These are phyloP conservation scores for Podospora pseudocomata DNA, from an alignment of 495 filamentous ascomycete species.

Conservation along the genomic window DNA sequence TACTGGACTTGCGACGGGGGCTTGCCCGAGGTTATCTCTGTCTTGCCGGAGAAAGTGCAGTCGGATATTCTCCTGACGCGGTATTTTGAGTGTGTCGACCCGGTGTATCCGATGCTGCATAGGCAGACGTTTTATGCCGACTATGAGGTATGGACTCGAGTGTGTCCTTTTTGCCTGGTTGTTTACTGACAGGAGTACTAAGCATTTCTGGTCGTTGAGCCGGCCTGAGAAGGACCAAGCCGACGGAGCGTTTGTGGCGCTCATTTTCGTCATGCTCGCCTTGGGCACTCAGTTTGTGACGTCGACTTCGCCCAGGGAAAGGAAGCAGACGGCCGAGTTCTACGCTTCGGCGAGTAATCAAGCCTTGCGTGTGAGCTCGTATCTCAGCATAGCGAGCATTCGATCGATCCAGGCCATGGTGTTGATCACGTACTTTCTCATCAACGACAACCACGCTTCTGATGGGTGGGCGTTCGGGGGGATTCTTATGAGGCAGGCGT, in stretches of 20 bases:
- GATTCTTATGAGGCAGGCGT: constrained; percentile 65
- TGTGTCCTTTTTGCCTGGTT: neutral
- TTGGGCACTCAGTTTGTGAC: constrained; percentile 69
- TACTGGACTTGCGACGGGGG: constrained; percentile 75
- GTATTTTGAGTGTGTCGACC: constrained; percentile 72
- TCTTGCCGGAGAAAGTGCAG: constrained; percentile 66
- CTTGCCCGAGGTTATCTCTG: constrained; percentile 63
- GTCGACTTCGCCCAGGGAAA: constrained; percentile 50
- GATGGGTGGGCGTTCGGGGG: constrained; percentile 75
- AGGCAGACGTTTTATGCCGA: constrained; percentile 63
- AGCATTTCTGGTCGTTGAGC: constrained; percentile 58
- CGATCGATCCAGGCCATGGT: constrained; percentile 72
- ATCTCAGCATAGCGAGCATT: constrained; percentile 62
- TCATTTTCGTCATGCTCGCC: constrained; percentile 67
- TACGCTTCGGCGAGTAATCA: constrained; percentile 71
- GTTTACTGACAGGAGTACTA: neutral
- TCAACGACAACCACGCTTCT: constrained; percentile 73
- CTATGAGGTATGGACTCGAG: constrained; percentile 44
- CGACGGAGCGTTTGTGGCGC: constrained; percentile 59
- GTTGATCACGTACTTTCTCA: constrained; percentile 68
- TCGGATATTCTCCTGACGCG: constrained; percentile 64
- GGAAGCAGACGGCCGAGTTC: constrained; percentile 69
- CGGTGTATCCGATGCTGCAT: constrained; percentile 70
- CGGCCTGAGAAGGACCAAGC: constrained; percentile 46
- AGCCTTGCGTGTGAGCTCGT: constrained; percentile 62